A percentile compares a stretch with the other conserved stretches of the same genome.
Conservation (phyloP, 2,329 filamentous ascomycete species). For the Pseudogymnoascus destructans region DNA sequence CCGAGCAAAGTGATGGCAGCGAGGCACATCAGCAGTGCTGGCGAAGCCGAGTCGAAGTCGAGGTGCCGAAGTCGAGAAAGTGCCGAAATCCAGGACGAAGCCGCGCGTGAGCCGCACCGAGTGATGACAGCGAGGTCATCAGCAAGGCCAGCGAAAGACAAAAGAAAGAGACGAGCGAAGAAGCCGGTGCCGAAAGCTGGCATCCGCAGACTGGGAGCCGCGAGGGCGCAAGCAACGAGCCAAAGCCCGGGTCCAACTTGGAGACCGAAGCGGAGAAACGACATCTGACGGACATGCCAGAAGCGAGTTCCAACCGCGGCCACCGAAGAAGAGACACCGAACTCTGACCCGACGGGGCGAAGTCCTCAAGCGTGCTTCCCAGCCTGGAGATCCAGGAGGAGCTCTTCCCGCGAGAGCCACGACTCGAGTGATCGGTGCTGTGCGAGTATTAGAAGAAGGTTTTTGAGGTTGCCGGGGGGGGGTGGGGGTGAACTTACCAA, state of each 20-base stretch:
- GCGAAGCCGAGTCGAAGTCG: background rate
- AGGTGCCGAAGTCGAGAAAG: background rate
- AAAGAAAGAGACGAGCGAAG: too few species aligned
- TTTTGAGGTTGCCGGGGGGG: background rate
- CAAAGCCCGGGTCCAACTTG: slow-evolving; percentile 1
- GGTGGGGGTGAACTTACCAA: background rate
- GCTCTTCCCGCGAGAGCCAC: background rate
- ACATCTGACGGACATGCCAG: slow-evolving; percentile 2
- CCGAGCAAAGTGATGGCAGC: slow-evolving; percentile 3
- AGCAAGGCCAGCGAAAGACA: background rate
- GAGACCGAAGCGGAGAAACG: background rate
- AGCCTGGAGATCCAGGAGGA: background rate
- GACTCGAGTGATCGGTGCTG: background rate
- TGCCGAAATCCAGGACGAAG: background rate
- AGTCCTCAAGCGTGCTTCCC: background rate
- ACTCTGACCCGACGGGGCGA: background rate
- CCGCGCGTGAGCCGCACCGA: background rate
- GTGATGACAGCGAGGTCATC: background rate
- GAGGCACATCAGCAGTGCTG: background rate
- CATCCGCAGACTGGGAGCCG: background rate
- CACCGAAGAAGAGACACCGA: slow-evolving; percentile 1
- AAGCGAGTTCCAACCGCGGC: slow-evolving; percentile 2
- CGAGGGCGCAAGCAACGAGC: slow-evolving; percentile 1
- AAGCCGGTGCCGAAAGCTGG: too few species aligned
- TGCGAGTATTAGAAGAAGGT: background rate